Percentiles rank a stretch among this genome's conserved stretches.
These are phyloP conservation scores for Yarrowia bubula DNA, from an alignment of 805 yeast species.

Conservation along the genomic window DNA sequence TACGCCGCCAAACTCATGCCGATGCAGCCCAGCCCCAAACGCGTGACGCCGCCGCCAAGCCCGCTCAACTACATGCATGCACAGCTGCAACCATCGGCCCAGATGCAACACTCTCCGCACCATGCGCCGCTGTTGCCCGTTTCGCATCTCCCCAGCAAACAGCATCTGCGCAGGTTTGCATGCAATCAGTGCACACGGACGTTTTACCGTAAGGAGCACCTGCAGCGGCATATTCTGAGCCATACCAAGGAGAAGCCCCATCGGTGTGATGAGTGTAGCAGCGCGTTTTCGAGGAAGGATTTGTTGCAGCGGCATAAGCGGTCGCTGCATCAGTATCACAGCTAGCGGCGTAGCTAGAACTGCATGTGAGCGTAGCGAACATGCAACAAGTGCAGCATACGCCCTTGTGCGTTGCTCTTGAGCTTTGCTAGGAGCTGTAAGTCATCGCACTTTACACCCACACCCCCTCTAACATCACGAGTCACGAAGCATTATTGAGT, in stretches of 20 bases:
- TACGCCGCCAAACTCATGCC: constrained; percentile 7
- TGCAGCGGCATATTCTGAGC: constrained; percentile 19
- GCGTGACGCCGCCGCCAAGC: constrained; percentile 19
- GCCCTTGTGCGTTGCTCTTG: no score
- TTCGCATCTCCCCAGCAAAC: constrained; percentile 8
- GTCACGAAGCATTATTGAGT: constrained; percentile 14
- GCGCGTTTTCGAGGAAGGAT: constrained; percentile 22
- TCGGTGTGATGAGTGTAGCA: neutral
- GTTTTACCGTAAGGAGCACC: constrained; percentile 23
- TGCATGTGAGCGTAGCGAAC: no score
- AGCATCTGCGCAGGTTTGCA: constrained; percentile 23
- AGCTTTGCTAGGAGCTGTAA: no score
- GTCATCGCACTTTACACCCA: no score
- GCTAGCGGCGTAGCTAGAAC: neutral
- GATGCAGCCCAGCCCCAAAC: constrained; percentile 17
- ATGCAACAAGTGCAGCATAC: no score
- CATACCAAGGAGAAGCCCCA: constrained; percentile 24
- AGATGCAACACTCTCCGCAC: constrained; percentile 8
- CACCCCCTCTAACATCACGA: neutral
- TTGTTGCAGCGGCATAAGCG: constrained; percentile 22
- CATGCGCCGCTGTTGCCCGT: neutral
- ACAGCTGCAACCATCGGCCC: neutral
- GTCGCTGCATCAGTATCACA: constrained; percentile 12
- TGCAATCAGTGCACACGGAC: constrained; percentile 12
- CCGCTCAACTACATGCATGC: constrained; percentile 17